phyloP scores from a whole-genome alignment of 2,329 filamentous ascomycete genomes.

The Macrophomina pseudophaseolina region DNA sequence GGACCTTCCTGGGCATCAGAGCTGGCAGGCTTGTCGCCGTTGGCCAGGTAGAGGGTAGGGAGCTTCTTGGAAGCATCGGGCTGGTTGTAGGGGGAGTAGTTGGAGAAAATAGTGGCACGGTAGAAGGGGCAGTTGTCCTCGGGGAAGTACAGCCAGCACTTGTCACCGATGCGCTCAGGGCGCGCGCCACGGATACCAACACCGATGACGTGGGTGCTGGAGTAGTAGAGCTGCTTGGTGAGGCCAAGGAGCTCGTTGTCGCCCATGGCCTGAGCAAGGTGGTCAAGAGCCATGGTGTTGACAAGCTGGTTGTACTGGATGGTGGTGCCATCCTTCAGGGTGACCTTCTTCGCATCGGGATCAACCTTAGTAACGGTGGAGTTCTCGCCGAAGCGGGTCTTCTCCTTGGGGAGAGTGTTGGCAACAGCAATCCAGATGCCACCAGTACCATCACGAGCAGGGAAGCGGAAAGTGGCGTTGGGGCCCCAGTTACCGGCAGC shows the following conservation, averaged over 20 bases:
- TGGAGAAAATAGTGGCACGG: conserved; percentile 99
- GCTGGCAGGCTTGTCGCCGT: conserved; percentile 80
- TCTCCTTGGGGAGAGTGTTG: conserved; percentile 88
- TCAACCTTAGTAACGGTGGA: conserved; percentile 87
- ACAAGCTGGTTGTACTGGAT: conserved; percentile 91
- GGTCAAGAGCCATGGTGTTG: conserved; percentile 95
- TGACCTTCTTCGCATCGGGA: conserved; percentile 81
- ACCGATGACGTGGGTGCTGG: conserved; percentile 94
- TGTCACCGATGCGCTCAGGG: conserved; percentile 96
- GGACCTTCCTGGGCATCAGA: conserved; percentile 80
- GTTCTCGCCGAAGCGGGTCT: conserved; percentile 86
- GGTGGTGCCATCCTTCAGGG: conserved; percentile 81
- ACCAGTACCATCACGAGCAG: conserved; percentile 91
- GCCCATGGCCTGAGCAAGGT: conserved; percentile 83
- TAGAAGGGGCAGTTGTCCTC: conserved; percentile 99
- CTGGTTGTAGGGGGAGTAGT: conserved; percentile 99
- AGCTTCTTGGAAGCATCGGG: conserved; percentile 82
- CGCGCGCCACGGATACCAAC: conserved; percentile 90
- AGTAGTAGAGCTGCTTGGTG: conserved; percentile 94
- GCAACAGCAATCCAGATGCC: conserved; percentile 99
- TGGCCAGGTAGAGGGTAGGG: conserved; percentile 80
- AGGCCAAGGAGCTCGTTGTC: conserved; percentile 82
- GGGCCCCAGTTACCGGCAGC: conserved; percentile 97
- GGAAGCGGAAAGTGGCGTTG: conserved; percentile 98
- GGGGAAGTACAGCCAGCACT: conserved; percentile 99